Evolutionary conservation across 2,329 filamentous ascomycete genomes (phyloP).

Genomic region (Sclerotinia minor): DNA sequence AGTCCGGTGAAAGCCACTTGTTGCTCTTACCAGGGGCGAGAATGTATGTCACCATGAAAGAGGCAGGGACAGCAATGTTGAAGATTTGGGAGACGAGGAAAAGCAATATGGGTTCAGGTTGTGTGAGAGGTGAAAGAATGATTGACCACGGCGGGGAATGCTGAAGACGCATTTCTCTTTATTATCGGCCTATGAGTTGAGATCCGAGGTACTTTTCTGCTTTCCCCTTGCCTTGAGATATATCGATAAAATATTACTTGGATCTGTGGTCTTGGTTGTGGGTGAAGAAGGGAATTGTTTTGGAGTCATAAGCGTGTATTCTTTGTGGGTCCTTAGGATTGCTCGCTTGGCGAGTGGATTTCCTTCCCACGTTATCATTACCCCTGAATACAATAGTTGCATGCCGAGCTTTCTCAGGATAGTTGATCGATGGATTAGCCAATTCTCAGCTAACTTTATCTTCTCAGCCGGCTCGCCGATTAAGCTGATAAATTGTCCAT

Average conservation of each 20-base stretch:
- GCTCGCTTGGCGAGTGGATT: not conserved
- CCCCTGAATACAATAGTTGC: not conserved
- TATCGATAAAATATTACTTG: not conserved
- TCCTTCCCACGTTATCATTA: not conserved
- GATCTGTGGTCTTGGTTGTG: not conserved
- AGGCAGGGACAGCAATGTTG: not conserved
- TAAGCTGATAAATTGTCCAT: too few species aligned
- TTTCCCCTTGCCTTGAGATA: too few species aligned
- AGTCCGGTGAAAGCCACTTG: not conserved
- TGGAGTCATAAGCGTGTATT: not conserved
- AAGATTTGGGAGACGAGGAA: not conserved
- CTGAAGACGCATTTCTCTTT: too few species aligned
- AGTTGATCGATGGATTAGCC: not conserved
- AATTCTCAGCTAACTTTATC: not conserved
- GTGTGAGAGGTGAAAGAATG: too few species aligned
- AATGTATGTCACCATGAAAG: conserved; percentile 2
- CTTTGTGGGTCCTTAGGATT: not conserved
- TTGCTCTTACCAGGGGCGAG: not conserved
- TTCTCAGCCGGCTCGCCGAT: not conserved
- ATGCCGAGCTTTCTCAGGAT: conserved; percentile 8
- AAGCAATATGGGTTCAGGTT: not conserved
- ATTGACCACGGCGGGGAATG: too few species aligned
- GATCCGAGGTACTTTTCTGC: too few species aligned
- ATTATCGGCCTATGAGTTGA: too few species aligned
- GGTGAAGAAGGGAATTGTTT: not conserved